Conservation (phyloP, 2,329 filamentous ascomycete species). For the Fusarium subglutinans region DNA sequence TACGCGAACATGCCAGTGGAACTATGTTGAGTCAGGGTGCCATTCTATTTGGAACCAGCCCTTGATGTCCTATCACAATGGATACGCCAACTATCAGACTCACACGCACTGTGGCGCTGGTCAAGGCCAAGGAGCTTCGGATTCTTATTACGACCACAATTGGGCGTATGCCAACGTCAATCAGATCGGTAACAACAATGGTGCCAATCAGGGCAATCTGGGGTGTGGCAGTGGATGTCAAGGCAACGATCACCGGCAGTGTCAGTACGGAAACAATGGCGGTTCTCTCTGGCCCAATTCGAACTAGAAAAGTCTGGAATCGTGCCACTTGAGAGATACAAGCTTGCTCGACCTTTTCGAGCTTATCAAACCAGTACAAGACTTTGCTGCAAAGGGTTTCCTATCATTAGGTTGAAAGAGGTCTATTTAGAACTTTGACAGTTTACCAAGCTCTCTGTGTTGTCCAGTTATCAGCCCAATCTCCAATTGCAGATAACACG, state of each 20-base stretch:
- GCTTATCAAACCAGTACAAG: rapidly evolving
- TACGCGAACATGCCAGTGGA: neutral
- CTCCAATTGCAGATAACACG: no score
- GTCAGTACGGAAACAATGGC: neutral
- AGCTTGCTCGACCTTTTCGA: neutral
- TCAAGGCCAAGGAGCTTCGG: neutral
- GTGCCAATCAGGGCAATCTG: neutral
- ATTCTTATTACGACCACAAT: neutral
- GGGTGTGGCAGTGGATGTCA: neutral
- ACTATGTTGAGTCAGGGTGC: neutral
- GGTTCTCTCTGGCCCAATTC: neutral
- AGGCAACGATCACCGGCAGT: neutral
- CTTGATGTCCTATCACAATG: neutral
- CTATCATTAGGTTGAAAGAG: no score
- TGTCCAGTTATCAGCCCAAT: no score
- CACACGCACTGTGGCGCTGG: neutral
- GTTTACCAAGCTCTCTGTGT: no score
- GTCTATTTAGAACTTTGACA: rapidly evolving
- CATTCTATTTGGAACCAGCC: neutral
- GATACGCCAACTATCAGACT: neutral
- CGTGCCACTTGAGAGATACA: neutral
- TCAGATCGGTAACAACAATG: neutral
- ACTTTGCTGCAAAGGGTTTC: rapidly evolving
- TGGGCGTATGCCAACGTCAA: neutral
- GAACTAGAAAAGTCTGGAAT: neutral